Conservation (phyloP, 1,284 basidiomycete genomes). For the Polyporus tsugae region DNA sequence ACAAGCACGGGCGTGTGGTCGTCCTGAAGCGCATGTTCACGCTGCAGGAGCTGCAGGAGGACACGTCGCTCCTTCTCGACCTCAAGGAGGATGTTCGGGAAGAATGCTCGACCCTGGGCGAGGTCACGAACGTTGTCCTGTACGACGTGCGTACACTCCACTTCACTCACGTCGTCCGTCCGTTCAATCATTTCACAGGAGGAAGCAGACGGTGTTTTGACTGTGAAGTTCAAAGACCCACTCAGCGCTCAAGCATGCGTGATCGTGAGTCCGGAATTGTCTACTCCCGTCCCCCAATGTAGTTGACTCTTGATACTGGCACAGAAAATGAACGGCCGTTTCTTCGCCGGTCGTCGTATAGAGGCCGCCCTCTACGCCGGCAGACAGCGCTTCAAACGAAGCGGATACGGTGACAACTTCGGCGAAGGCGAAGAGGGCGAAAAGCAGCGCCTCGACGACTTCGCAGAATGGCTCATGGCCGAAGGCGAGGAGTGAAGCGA, state of each 20-base stretch:
- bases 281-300: slow-evolving; percentile 1
- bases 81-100: slow-evolving; percentile 97
- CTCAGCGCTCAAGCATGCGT: slow-evolving; percentile 91
- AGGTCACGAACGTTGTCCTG: slow-evolving; percentile 95
- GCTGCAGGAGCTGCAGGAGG: slow-evolving; percentile 86
- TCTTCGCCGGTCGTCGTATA: slow-evolving; percentile 87
- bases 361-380: slow-evolving; percentile 85
- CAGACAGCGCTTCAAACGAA: slow-evolving; percentile 83
- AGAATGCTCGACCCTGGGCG: slow-evolving; percentile 91
- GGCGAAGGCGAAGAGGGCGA: slow-evolving; percentile 78
- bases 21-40: slow-evolving; percentile 97
- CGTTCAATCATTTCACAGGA: slow-evolving; percentile 57
- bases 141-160: slow-evolving; percentile 81
- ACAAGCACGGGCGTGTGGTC: slow-evolving; percentile 80
- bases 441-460: slow-evolving; percentile 86
- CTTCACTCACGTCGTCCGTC: slow-evolving; percentile 1
- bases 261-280: slow-evolving; percentile 58
- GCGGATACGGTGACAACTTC: slow-evolving; percentile 64
- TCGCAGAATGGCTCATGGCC: slow-evolving; percentile 86
- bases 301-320: slow-evolving; percentile 4
- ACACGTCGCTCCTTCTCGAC: slow-evolving; percentile 88
- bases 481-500: slow-evolving; percentile 60
- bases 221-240: slow-evolving; percentile 92
- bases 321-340: slow-evolving; percentile 96
- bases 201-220: slow-evolving; percentile 95